phyloP scores from a whole-genome alignment of 2,329 filamentous ascomycete species.

The Passalora sequoiae region DNA sequence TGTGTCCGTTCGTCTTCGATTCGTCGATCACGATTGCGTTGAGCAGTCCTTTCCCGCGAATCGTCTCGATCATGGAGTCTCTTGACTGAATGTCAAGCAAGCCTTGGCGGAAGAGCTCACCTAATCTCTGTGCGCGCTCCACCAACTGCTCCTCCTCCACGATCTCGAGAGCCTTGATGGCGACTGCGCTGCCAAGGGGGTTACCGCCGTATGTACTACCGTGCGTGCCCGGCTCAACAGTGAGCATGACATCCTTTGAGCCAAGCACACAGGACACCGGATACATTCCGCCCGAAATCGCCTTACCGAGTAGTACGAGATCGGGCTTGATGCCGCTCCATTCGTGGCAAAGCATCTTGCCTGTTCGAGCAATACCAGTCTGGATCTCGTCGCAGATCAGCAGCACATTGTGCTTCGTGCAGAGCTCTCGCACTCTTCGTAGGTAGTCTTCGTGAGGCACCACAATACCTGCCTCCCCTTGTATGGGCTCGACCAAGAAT shows the following conservation, averaged over 20 bases:
- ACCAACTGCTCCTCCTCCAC: constrained; percentile 88
- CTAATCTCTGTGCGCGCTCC: constrained; percentile 73
- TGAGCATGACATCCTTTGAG: constrained; percentile 87
- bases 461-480: constrained; percentile 94
- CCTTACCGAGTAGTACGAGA: constrained; percentile 90
- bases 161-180: constrained; percentile 89
- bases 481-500: constrained; percentile 93
- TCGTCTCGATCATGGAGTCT: constrained; percentile 71
- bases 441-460: constrained; percentile 91
- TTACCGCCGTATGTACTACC: constrained; percentile 98
- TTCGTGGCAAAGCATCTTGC: constrained; percentile 86
- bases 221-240: constrained; percentile 92
- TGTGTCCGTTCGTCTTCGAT: constrained; percentile 73
- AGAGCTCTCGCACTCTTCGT: constrained; percentile 70
- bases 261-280: constrained; percentile 92
- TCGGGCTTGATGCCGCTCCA: constrained; percentile 96
- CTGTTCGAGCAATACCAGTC: constrained; percentile 92
- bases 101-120: constrained; percentile 75
- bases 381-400: constrained; percentile 98
- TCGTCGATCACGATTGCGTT: constrained; percentile 98
- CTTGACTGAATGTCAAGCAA: constrained; percentile 60
- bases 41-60: constrained; percentile 87
- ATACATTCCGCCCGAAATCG: constrained; percentile 97
- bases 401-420: constrained; percentile 91
- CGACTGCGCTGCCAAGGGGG: constrained; percentile 89